These are phyloP conservation scores for Nadsonia fulvescens DNA, from an alignment of 805 yeast species.

Conservation along the genomic window DNA sequence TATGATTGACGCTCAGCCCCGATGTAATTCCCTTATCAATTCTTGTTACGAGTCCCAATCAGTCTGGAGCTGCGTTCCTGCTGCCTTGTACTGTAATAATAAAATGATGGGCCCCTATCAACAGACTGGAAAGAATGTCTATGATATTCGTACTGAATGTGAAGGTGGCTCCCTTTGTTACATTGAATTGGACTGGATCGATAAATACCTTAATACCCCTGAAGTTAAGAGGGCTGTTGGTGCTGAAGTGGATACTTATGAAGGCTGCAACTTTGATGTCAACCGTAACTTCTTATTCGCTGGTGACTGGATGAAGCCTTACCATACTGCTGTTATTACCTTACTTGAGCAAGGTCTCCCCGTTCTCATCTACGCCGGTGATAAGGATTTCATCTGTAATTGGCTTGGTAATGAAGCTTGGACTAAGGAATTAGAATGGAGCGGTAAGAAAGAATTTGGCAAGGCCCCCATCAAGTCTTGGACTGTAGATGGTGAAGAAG, in stretches of 20 bases:
- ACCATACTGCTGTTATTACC: slow-evolving; percentile 35
- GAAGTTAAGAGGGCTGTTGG: slow-evolving; percentile 72
- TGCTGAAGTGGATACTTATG: slow-evolving; percentile 67
- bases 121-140: slow-evolving; percentile 75
- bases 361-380: slow-evolving; percentile 84
- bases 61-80: slow-evolving; percentile 80
- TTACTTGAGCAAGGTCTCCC: slow-evolving; percentile 51
- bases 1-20: slow-evolving; percentile 50
- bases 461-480: slow-evolving; percentile 25
- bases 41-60: slow-evolving; percentile 61
- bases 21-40: slow-evolving; percentile 61
- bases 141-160: slow-evolving; percentile 77
- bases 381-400: slow-evolving; percentile 81
- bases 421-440: slow-evolving; percentile 55
- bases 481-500: slow-evolving; percentile 21
- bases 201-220: slow-evolving; percentile 57
- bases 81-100: slow-evolving; percentile 76
- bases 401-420: slow-evolving; percentile 85
- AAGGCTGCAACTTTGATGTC: slow-evolving; percentile 66
- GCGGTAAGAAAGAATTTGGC: slow-evolving; percentile 31
- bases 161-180: slow-evolving; percentile 53
- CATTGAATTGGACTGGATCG: slow-evolving; percentile 58
- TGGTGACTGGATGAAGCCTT: slow-evolving; percentile 56
- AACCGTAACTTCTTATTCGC: slow-evolving; percentile 58
- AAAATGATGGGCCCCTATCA: slow-evolving; percentile 66